A percentile compares a stretch with the other conserved stretches of the same genome.
Evolutionary conservation across 2,329 filamentous ascomycete genomes (phyloP).

Genomic region (Hypoxylon sp.): DNA sequence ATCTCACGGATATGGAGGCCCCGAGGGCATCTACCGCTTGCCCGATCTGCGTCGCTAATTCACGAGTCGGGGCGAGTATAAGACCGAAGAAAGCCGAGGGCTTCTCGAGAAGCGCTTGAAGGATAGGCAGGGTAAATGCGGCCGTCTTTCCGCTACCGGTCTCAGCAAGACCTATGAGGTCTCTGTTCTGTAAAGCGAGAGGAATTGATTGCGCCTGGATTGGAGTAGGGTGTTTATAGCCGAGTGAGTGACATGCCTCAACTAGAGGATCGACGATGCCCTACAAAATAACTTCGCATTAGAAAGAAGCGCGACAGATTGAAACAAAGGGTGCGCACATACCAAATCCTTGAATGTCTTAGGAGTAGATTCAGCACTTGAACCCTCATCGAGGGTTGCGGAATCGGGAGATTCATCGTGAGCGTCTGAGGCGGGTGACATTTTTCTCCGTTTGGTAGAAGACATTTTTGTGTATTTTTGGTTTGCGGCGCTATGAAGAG

Average conservation of each 20-base stretch:
- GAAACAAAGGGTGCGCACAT: conserved; percentile 37
- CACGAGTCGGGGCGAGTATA: conserved; percentile 91
- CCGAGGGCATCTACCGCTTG: conserved; percentile 90
- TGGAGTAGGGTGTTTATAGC: conserved; percentile 88
- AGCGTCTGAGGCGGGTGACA: conserved; percentile 49
- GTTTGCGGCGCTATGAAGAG: conserved; percentile 6
- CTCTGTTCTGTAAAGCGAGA: conserved; percentile 81
- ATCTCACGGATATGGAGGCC: conserved; percentile 87
- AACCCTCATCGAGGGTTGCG: conserved; percentile 45
- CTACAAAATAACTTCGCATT: conserved; percentile 55
- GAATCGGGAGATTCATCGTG: conserved; percentile 45
- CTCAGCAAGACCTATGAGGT: conserved; percentile 94
- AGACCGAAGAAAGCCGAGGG: conserved; percentile 90
- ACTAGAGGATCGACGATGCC: conserved; percentile 89
- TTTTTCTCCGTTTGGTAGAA: conserved; percentile 61
- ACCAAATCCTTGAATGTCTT: conserved; percentile 79
- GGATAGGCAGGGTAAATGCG: conserved; percentile 92
- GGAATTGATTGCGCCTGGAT: conserved; percentile 92
- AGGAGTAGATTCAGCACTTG: conserved; percentile 46
- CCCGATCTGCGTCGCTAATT: conserved; percentile 92
- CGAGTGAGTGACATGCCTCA: conserved; percentile 86
- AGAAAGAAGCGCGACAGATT: conserved; percentile 11
- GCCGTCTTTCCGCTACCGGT: conserved; percentile 97
- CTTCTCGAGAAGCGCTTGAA: conserved; percentile 90
- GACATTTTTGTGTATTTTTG: conserved; percentile 53